phyloP scores from a whole-genome alignment of 805 yeast genomes.

The Priceomyces medius region DNA sequence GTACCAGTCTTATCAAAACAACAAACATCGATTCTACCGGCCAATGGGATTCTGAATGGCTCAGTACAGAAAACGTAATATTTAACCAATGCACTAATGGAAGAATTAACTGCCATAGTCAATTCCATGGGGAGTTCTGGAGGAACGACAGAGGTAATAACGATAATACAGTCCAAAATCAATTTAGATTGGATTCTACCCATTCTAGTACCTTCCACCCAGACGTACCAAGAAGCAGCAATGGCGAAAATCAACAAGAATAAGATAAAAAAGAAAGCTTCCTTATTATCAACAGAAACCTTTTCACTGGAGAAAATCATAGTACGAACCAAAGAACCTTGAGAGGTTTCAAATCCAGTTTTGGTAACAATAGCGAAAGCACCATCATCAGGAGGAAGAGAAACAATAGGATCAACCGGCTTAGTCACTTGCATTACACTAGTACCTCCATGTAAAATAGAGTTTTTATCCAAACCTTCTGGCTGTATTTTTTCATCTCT shows the following conservation, averaged over 20 bases:
- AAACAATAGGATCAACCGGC: constrained; percentile 51
- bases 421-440: constrained; percentile 87
- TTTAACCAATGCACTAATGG: constrained; percentile 84
- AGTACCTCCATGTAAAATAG: constrained; percentile 93
- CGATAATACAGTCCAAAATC: constrained; percentile 91
- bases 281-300: constrained; percentile 92
- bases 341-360: constrained; percentile 98
- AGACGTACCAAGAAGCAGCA: constrained; percentile 95
- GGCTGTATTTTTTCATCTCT: constrained; percentile 62
- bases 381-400: constrained; percentile 85
- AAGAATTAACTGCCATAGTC: constrained; percentile 95
- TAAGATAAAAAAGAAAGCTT: constrained; percentile 87
- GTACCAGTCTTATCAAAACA: constrained; percentile 99
- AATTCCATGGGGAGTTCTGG: constrained; percentile 99
- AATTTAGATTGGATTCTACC: constrained; percentile 94
- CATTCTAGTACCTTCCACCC: constrained; percentile 96
- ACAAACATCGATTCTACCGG: constrained; percentile 97
- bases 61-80: constrained; percentile 94
- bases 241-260: constrained; percentile 89
- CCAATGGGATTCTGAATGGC: constrained; percentile 96
- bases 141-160: constrained; percentile 96
- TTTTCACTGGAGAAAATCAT: constrained; percentile 97
- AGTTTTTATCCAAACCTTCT: constrained; percentile 85
- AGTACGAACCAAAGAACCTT: constrained; percentile 94
- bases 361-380: constrained; percentile 86